These are phyloP conservation scores for Colletotrichum tabaci DNA, from an alignment of 2,329 filamentous ascomycete genomes.

Conservation along the genomic window DNA sequence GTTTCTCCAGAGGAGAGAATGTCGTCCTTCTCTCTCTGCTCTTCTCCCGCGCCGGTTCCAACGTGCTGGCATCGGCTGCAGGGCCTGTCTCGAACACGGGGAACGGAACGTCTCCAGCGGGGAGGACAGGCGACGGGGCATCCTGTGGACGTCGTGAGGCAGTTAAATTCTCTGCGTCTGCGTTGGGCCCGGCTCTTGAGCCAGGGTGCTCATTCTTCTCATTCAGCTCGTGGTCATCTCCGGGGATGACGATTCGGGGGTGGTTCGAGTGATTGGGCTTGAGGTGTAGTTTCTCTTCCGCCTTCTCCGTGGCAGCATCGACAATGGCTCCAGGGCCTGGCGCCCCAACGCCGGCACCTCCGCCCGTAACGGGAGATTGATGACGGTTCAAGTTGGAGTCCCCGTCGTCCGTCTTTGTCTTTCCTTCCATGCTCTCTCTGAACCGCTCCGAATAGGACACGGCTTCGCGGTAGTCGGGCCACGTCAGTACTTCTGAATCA, in stretches of 20 bases:
- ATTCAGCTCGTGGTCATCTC: constrained; percentile 50
- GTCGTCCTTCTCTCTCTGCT: constrained; percentile 68
- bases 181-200: constrained; percentile 21
- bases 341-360: constrained; percentile 59
- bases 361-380: constrained; percentile 50
- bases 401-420: constrained; percentile 65
- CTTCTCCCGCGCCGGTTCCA: constrained; percentile 55
- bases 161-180: constrained; percentile 49
- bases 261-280: constrained; percentile 49
- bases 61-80: constrained; percentile 47
- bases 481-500: constrained; percentile 92
- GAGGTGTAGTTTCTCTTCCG: constrained; percentile 47
- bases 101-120: constrained; percentile 62
- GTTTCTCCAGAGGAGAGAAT: constrained; percentile 69
- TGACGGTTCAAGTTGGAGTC: constrained; percentile 58
- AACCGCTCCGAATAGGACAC: constrained; percentile 84
- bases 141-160: constrained; percentile 50
- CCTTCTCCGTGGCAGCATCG: constrained; percentile 56
- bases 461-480: constrained; percentile 93
- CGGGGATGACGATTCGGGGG: constrained; percentile 51
- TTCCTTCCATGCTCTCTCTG: constrained; percentile 75
- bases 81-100: constrained; percentile 60
- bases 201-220: constrained; percentile 56
- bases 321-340: constrained; percentile 58
- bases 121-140: constrained; percentile 58